phyloP scores from a whole-genome alignment of 768 basidiomycete genomes.

The Russula brevipes region DNA sequence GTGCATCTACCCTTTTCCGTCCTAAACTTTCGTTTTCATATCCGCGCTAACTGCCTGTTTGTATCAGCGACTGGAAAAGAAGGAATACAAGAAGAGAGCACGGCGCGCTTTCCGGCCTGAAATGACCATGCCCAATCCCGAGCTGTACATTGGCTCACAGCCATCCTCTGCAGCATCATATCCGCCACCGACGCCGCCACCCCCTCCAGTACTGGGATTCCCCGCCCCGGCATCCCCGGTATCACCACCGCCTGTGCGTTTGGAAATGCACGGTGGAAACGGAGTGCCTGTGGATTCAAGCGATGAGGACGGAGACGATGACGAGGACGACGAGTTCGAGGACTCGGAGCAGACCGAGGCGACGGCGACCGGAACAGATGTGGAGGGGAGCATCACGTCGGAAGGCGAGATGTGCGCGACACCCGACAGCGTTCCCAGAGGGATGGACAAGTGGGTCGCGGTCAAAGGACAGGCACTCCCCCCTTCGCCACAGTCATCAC shows the following conservation, averaged over 20 bases:
- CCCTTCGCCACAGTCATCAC: background rate
- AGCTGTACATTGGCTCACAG: slow-evolving; percentile 14
- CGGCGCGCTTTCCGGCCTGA: slow-evolving; percentile 16
- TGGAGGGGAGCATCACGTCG: slow-evolving; percentile 70
- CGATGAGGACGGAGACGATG: slow-evolving; percentile 26
- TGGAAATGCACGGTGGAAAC: slow-evolving; percentile 9
- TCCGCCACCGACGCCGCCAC: slow-evolving; percentile 1
- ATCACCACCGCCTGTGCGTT: background rate
- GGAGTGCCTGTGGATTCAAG: slow-evolving; percentile 24
- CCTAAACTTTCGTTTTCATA: background rate
- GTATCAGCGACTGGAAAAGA: slow-evolving; percentile 27
- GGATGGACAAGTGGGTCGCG: slow-evolving; percentile 74
- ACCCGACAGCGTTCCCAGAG: slow-evolving; percentile 26
- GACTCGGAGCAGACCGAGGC: slow-evolving; percentile 55
- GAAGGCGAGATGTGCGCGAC: slow-evolving; percentile 50
- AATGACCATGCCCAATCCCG: slow-evolving; percentile 1
- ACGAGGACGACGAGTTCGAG: slow-evolving; percentile 40
- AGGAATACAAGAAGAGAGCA: slow-evolving; percentile 22
- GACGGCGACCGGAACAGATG: slow-evolving; percentile 58
- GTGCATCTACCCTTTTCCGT: slow-evolving; percentile 11
- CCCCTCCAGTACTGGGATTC: slow-evolving; percentile 11
- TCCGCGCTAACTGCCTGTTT: slow-evolving; percentile 13
- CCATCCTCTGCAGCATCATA: background rate
- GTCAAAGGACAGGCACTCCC: slow-evolving; percentile 48
- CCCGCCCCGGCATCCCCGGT: slow-evolving; percentile 16